phyloP scores from a whole-genome alignment of 2,329 filamentous ascomycete genomes.

The Cephalotrichum gorgonifer region DNA sequence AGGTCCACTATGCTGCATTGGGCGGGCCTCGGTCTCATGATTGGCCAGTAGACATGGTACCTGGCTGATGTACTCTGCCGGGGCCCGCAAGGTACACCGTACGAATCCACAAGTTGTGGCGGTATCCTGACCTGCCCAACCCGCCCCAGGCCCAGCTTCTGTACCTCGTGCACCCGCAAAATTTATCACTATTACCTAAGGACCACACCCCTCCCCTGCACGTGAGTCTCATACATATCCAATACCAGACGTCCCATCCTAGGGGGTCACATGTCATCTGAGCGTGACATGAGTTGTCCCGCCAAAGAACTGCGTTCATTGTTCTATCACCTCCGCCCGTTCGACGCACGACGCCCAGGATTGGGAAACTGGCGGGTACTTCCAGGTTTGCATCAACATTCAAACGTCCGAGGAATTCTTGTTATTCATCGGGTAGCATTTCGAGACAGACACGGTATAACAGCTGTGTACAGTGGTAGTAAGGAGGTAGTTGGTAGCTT shows the following conservation, averaged over 20 bases:
- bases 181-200: not conserved
- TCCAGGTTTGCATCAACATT: not conserved
- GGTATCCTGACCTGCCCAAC: not conserved
- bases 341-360: not conserved
- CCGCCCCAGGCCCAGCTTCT: not conserved
- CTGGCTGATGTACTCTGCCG: not conserved
- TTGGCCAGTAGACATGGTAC: constrained; percentile 1
- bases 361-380: not conserved
- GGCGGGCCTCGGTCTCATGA: not conserved
- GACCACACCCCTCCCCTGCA: not conserved
- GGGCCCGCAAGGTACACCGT: not conserved
- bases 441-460: not conserved
- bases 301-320: not conserved
- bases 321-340: too few species aligned
- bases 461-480: not conserved
- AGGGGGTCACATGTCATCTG: constrained; percentile 4
- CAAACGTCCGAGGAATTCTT: not conserved
- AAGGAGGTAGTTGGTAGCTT: not conserved
- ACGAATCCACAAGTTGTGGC: not conserved
- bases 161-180: not conserved
- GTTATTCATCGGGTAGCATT: not conserved
- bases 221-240: not conserved
- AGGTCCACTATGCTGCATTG: not conserved
- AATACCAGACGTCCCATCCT: not conserved
- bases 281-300: constrained; percentile 4